Conservation (phyloP, 2,329 filamentous ascomycete species). For the Fusarium protoensiforme region DNA sequence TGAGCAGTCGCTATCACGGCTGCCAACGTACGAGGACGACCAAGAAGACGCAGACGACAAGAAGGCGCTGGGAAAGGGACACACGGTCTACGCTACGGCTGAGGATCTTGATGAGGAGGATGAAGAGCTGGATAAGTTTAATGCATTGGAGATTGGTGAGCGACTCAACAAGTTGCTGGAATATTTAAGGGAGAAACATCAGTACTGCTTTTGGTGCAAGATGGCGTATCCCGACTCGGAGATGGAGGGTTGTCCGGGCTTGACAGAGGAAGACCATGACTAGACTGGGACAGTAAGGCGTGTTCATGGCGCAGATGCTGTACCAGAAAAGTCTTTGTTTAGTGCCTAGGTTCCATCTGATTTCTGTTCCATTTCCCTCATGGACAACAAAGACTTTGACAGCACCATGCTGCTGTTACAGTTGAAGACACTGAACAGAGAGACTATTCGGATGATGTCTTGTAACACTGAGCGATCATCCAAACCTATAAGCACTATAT, state of each 20-base stretch:
- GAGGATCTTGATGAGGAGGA: constrained; percentile 83
- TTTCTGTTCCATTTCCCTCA: too few species aligned
- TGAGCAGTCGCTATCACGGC: constrained; percentile 69
- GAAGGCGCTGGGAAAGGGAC: constrained; percentile 71
- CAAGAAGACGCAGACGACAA: constrained; percentile 80
- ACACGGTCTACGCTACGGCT: constrained; percentile 66
- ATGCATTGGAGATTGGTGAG: constrained; percentile 73
- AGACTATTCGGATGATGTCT: not conserved
- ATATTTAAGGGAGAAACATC: constrained; percentile 76
- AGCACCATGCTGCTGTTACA: not conserved
- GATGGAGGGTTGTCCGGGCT: constrained; percentile 90
- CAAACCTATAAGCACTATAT: not conserved
- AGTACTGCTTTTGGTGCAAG: constrained; percentile 98
- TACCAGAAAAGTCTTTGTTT: not conserved
- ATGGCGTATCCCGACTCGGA: constrained; percentile 76
- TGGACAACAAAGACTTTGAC: not conserved
- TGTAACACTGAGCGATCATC: not conserved
- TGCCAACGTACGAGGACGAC: constrained; percentile 76
- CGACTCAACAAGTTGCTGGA: constrained; percentile 73
- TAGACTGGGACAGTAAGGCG: constrained; percentile 22
- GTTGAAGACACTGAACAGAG: not conserved
- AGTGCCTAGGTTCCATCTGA: not conserved
- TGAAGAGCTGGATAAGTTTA: constrained; percentile 82
- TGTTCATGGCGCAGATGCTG: not conserved
- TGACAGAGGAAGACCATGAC: constrained; percentile 85